Percentiles rank a stretch among this genome's conserved stretches.
Evolutionary conservation across 2,329 filamentous ascomycete species (phyloP).

Genomic region (Ophidiomyces ophidiicola): DNA sequence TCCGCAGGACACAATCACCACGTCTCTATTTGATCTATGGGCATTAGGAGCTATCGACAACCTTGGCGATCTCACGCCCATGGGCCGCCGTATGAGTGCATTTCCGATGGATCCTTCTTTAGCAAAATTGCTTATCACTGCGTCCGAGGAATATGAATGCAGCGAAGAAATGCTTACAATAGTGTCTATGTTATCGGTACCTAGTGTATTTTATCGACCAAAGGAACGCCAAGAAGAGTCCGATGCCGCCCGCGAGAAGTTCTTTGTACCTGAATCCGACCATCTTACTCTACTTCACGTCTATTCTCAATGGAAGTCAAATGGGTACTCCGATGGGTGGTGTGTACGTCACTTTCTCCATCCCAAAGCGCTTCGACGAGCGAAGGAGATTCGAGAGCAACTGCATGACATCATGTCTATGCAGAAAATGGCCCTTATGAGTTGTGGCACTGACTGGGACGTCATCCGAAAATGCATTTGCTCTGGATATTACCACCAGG

Average conservation of each 20-base stretch:
- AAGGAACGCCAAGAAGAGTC: constrained; percentile 96
- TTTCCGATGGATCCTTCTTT: constrained; percentile 97
- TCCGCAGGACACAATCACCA: constrained; percentile 93
- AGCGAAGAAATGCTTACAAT: constrained; percentile 98
- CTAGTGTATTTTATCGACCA: constrained; percentile 90
- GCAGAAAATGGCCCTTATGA: constrained; percentile 76
- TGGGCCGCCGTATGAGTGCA: constrained; percentile 87
- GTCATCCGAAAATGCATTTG: constrained; percentile 92
- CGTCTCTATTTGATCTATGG: constrained; percentile 95
- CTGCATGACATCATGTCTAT: constrained; percentile 86
- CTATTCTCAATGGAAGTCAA: constrained; percentile 87
- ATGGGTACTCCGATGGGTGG: constrained; percentile 83
- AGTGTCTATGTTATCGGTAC: constrained; percentile 93
- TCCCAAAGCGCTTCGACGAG: constrained; percentile 80
- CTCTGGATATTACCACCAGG: constrained; percentile 95
- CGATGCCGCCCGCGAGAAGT: constrained; percentile 89
- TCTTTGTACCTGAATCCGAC: constrained; percentile 95
- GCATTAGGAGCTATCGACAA: constrained; percentile 88
- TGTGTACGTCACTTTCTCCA: constrained; percentile 89
- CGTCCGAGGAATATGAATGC: constrained; percentile 77
- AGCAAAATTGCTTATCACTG: constrained; percentile 87
- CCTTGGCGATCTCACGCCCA: constrained; percentile 73
- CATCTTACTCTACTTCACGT: constrained; percentile 93
- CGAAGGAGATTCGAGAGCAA: constrained; percentile 89
- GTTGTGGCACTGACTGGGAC: constrained; percentile 95